Percentiles rank a stretch among this genome's conserved stretches.
These are phyloP conservation scores for Euphorbia celastroides DNA, from an alignment of 441 rosid genomes.

Conservation along the genomic window DNA sequence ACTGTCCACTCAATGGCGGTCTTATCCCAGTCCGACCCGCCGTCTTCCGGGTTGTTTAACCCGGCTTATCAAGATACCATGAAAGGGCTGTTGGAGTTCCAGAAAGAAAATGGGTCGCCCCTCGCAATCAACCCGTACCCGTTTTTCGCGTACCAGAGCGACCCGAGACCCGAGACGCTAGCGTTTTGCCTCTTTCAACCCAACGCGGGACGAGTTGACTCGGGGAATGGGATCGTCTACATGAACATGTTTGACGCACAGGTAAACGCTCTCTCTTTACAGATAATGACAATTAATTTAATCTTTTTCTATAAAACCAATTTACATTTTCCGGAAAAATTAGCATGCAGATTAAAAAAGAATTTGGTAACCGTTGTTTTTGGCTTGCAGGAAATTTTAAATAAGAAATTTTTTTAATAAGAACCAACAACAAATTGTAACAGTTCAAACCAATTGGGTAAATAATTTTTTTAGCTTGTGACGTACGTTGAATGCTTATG, in stretches of 20 bases:
- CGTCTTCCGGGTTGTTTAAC: conserved; percentile 66
- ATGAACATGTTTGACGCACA: conserved; percentile 99
- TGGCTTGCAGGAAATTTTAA: too few relatives aligned
- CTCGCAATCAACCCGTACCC: conserved; percentile 83
- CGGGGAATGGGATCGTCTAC: conserved; percentile 69
- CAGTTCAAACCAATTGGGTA: too few relatives aligned
- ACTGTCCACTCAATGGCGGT: conserved; percentile 86
- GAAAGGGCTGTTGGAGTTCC: conserved; percentile 65
- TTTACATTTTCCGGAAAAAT: too few relatives aligned
- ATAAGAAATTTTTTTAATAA: too few relatives aligned
- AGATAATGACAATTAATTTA: neutral
- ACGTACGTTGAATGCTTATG: neutral
- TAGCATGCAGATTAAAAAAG: too few relatives aligned
- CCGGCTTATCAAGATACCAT: conserved; percentile 51
- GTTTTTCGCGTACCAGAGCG: conserved; percentile 85
- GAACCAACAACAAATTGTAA: too few relatives aligned
- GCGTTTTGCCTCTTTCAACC: conserved; percentile 86
- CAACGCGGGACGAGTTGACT: conserved; percentile 82
- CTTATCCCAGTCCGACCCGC: conserved; percentile 70
- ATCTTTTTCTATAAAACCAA: too few relatives aligned
- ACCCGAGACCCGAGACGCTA: conserved; percentile 75
- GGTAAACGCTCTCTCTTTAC: conserved; percentile 28
- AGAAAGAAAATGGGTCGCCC: conserved; percentile 74
- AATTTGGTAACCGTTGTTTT: too few relatives aligned
- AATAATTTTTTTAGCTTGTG: too few relatives aligned